Conservation (phyloP, 1,284 basidiomycete species). For the Lignosus rhinocerotis region DNA sequence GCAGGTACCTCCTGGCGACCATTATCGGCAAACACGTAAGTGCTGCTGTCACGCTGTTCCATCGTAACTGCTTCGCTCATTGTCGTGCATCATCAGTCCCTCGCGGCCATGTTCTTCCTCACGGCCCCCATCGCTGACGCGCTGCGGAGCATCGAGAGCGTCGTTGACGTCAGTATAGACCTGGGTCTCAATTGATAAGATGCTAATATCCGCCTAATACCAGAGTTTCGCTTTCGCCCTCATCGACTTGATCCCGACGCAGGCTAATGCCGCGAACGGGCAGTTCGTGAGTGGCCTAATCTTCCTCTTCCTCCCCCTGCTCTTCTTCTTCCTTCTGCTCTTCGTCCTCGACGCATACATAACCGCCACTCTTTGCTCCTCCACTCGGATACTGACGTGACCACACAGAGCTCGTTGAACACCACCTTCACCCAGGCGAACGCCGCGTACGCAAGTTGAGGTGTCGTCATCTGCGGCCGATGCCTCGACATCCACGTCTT, state of each 20-base stretch:
- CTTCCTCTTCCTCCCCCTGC: too few relatives aligned
- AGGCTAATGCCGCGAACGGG: neutral
- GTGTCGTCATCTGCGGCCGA: neutral
- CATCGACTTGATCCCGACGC: conserved; percentile 1
- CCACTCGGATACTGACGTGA: too few relatives aligned
- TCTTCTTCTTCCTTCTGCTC: too few relatives aligned
- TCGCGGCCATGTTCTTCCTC: conserved; percentile 8
- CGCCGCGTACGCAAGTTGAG: neutral
- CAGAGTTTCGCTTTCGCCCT: conserved; percentile 1
- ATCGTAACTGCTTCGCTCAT: neutral
- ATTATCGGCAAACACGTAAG: conserved; percentile 9
- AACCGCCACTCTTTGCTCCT: too few relatives aligned
- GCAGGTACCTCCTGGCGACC: neutral
- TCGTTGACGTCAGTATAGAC: conserved; percentile 4
- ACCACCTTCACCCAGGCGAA: neutral
- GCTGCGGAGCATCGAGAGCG: neutral
- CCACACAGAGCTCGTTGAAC: neutral
- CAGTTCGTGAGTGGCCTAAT: neutral
- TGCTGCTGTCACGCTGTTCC: neutral
- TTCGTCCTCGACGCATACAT: too few relatives aligned
- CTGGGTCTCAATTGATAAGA: too few relatives aligned
- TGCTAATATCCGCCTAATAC: neutral
- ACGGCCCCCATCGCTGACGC: conserved; percentile 9
- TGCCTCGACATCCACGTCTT: too few relatives aligned
- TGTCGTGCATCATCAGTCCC: neutral